Evolutionary conservation across 352 stramenopile genomes (phyloP).

Genomic region (Globisporangium echinulatum): DNA sequence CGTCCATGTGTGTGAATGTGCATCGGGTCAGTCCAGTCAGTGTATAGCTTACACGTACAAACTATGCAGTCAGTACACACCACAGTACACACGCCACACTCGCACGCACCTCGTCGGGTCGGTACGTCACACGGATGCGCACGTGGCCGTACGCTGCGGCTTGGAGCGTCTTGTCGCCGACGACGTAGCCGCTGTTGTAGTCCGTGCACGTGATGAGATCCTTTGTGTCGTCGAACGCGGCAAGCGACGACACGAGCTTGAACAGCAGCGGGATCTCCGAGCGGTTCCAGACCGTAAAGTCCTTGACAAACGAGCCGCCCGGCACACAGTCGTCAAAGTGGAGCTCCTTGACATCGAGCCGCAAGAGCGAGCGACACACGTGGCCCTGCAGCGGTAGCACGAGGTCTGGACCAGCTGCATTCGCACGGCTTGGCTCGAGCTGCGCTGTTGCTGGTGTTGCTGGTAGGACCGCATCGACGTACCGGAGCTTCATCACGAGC

Average conservation of each 20-base stretch:
- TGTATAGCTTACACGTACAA: background rate
- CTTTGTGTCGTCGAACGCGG: constrained; percentile 57
- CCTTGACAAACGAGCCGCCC: constrained; percentile 82
- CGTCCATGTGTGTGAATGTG: background rate
- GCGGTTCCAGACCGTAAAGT: constrained; percentile 88
- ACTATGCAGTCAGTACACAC: background rate
- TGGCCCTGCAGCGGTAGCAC: constrained; percentile 70
- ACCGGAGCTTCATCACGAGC: constrained; percentile 47
- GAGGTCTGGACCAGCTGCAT: constrained; percentile 32
- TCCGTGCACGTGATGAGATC: constrained; percentile 77
- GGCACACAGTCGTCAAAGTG: constrained; percentile 88
- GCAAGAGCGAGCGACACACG: constrained; percentile 77
- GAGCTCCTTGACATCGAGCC: constrained; percentile 82
- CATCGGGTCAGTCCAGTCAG: background rate
- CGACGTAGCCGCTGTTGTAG: constrained; percentile 81
- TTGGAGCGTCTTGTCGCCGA: constrained; percentile 77
- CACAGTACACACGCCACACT: background rate
- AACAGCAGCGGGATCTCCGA: constrained; percentile 86
- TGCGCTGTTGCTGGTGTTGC: background rate
- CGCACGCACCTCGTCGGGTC: constrained; percentile 52
- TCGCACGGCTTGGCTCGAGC: background rate
- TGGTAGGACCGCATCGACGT: constrained; percentile 8
- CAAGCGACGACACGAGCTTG: constrained; percentile 71
- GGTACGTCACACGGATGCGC: constrained; percentile 82
- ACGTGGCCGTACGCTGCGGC: constrained; percentile 81